These are phyloP conservation scores for Leccinum broughii DNA, from an alignment of 768 basidiomycete species.

Conservation along the genomic window DNA sequence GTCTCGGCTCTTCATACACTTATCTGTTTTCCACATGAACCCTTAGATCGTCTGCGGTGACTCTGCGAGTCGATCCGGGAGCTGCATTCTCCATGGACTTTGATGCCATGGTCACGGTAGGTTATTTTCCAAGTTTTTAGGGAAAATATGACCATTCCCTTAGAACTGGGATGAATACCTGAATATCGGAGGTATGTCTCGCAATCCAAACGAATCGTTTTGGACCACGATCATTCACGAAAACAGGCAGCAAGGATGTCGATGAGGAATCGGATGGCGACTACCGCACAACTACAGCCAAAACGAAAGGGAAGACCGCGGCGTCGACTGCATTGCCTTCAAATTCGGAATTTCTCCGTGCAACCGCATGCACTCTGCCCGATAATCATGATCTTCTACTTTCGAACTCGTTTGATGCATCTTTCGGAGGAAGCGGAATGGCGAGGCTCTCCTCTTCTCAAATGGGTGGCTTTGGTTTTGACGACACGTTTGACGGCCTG, in stretches of 20 bases:
- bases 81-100: conserved; percentile 55
- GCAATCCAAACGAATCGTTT: background rate
- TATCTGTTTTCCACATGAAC: conserved; percentile 2
- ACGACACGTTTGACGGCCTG: conserved; percentile 57
- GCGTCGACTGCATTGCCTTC: no score
- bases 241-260: conserved; percentile 10
- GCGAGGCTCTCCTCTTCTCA: conserved; percentile 57
- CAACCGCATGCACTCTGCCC: no score
- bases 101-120: conserved; percentile 62
- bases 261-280: conserved; percentile 48
- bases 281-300: conserved; percentile 42
- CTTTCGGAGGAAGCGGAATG: conserved; percentile 44
- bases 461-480: conserved; percentile 46
- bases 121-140: conserved; percentile 19
- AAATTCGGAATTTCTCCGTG: no score
- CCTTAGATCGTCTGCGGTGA: conserved; percentile 50
- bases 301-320: no score
- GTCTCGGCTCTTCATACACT: conserved; percentile 14
- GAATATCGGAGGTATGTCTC: conserved; percentile 44
- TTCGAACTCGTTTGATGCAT: conserved; percentile 63
- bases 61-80: conserved; percentile 51
- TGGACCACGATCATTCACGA: background rate
- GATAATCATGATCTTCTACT: no score
- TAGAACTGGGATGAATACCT: conserved; percentile 68
- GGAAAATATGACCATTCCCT: background rate